Percentiles rank a stretch among this genome's conserved stretches.
These are phyloP conservation scores for Yamadazyma endophytica DNA, from an alignment of 805 yeast genomes.

Conservation along the genomic window DNA sequence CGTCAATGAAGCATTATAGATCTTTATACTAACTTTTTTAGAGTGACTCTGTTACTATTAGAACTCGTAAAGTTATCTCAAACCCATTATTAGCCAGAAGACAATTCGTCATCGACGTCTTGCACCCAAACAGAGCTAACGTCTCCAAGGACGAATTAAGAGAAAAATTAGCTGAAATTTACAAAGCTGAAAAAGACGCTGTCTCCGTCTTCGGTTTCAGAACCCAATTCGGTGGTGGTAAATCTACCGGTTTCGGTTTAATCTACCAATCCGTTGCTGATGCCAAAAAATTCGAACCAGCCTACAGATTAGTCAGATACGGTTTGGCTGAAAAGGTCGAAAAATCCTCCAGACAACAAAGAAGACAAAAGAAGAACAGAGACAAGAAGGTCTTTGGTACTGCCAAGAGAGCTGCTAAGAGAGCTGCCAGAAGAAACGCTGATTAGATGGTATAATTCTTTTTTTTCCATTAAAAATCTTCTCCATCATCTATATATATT, in stretches of 20 bases:
- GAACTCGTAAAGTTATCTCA: slow-evolving; percentile 98
- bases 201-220: slow-evolving; percentile 99
- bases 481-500: neutral
- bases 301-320: slow-evolving; percentile 98
- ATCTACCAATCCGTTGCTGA: slow-evolving; percentile 97
- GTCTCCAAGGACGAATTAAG: slow-evolving; percentile 99
- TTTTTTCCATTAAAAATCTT: neutral
- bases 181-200: slow-evolving; percentile 90
- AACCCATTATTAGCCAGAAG: slow-evolving; percentile 99
- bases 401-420: slow-evolving; percentile 90
- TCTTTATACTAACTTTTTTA: slow-evolving; percentile 21
- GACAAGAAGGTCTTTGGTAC: slow-evolving; percentile 99
- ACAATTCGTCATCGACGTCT: slow-evolving; percentile 98
- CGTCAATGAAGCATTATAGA: neutral
- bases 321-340: slow-evolving; percentile 96
- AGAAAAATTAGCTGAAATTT: slow-evolving; percentile 82
- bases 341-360: slow-evolving; percentile 98
- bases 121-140: slow-evolving; percentile 99
- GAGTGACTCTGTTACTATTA: slow-evolving; percentile 99
- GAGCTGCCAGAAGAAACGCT: slow-evolving; percentile 84
- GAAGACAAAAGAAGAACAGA: slow-evolving; percentile 99
- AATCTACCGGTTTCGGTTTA: slow-evolving; percentile 98
- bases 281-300: slow-evolving; percentile 98
- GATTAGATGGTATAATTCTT: slow-evolving; percentile 44
- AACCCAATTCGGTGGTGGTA: slow-evolving; percentile 99